Evolutionary conservation across 768 basidiomycete species (phyloP).

Genomic region (Lentinula aciculospora): DNA sequence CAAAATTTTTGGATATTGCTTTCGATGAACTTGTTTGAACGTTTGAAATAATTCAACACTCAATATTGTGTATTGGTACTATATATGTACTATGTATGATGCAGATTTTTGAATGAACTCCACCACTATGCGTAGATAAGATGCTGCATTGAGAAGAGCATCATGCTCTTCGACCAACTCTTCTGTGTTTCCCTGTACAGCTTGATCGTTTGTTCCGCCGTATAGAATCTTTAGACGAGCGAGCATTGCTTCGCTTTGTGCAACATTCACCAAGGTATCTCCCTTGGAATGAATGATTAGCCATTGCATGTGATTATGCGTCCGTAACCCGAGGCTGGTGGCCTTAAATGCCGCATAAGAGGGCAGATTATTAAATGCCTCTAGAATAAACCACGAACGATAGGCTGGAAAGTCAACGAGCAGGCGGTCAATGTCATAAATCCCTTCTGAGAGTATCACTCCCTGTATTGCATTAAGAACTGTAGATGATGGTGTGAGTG

Average conservation of each 20-base stretch:
- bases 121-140: constrained; percentile 41
- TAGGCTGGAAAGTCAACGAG: constrained; percentile 64
- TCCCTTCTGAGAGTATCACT: constrained; percentile 67
- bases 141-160: constrained; percentile 36
- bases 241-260: constrained; percentile 60
- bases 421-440: constrained; percentile 69
- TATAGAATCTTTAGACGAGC: constrained; percentile 40
- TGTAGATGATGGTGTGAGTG: constrained; percentile 36
- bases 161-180: constrained; percentile 49
- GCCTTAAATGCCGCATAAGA: constrained; percentile 48
- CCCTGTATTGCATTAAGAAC: constrained; percentile 44
- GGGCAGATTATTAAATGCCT: constrained; percentile 47
- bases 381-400: constrained; percentile 60
- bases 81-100: background rate
- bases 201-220: constrained; percentile 13
- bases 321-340: constrained; percentile 32
- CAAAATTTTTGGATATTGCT: constrained; percentile 54
- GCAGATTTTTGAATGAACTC: constrained; percentile 26
- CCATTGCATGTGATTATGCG: constrained; percentile 45
- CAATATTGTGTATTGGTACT: too few species aligned
- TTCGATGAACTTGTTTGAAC: constrained; percentile 26
- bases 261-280: constrained; percentile 60
- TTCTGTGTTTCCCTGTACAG: constrained; percentile 28
- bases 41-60: background rate
- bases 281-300: constrained; percentile 69